Evolutionary conservation across 805 yeast genomes (phyloP).

Genomic region (Myxozyma geophila): DNA sequence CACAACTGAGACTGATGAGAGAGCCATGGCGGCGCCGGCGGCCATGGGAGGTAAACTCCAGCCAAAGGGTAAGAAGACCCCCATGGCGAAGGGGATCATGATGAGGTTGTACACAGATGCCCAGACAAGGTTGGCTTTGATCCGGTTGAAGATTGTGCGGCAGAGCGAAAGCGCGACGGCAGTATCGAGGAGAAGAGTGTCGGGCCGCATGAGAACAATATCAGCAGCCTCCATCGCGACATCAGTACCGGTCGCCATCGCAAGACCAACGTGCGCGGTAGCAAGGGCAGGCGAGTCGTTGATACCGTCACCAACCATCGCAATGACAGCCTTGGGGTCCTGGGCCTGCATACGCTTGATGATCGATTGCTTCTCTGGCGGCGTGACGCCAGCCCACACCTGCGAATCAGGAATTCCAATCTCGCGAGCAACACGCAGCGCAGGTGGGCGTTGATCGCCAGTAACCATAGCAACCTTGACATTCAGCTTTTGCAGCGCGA

Average conservation of each 20-base stretch:
- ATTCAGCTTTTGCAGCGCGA: conserved; percentile 56
- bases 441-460: conserved; percentile 76
- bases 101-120: conserved; percentile 81
- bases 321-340: conserved; percentile 50
- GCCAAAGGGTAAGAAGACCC: conserved; percentile 77
- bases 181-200: conserved; percentile 45
- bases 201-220: conserved; percentile 65
- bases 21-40: conserved; percentile 93
- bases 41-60: conserved; percentile 77
- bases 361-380: conserved; percentile 73
- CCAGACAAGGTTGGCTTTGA: conserved; percentile 82
- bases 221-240: conserved; percentile 98
- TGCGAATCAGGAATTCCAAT: conserved; percentile 68
- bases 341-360: conserved; percentile 59
- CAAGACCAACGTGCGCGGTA: conserved; percentile 85
- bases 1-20: conserved; percentile 88
- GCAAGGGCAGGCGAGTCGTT: conserved; percentile 97
- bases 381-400: conserved; percentile 76
- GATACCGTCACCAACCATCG: conserved; percentile 96
- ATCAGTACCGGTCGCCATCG: conserved; percentile 91
- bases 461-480: conserved; percentile 82
- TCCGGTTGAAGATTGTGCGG: conserved; percentile 68
- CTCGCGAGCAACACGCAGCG: conserved; percentile 63
- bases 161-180: conserved; percentile 69
- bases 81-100: conserved; percentile 97